Evolutionary conservation across 306 rosid species (phyloP).

Genomic region (Vigna angularis): DNA sequence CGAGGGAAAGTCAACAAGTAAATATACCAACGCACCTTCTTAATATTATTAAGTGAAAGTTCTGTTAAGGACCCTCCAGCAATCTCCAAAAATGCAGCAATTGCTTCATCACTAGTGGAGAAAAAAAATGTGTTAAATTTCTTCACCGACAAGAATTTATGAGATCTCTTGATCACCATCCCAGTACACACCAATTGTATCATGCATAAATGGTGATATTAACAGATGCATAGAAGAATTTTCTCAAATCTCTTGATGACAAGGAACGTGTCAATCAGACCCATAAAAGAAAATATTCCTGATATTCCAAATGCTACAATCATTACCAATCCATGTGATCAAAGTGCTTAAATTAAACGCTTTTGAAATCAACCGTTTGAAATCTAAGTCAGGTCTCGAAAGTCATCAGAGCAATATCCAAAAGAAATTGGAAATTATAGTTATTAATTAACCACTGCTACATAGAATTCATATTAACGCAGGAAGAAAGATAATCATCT

Average conservation of each 20-base stretch:
- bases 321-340: not conserved
- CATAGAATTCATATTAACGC: conserved; percentile 13
- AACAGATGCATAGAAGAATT: conserved; percentile 4
- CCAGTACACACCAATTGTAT: conserved; percentile 10
- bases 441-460: not conserved
- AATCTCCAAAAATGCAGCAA: conserved; percentile 81
- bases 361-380: not conserved
- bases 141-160: conserved; percentile 15
- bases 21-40: conserved; percentile 56
- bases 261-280: not conserved
- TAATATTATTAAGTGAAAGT: conserved; percentile 77
- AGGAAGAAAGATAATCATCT: conserved; percentile 25
- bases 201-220: not conserved
- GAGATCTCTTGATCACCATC: conserved; percentile 1
- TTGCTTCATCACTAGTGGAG: conserved; percentile 70
- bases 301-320: conserved; percentile 19
- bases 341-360: too few relatives aligned
- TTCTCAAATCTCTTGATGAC: conserved; percentile 27
- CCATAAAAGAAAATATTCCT: not conserved
- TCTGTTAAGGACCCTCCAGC: conserved; percentile 65
- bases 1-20: conserved; percentile 7
- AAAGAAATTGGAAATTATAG: not conserved
- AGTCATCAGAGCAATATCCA: conserved; percentile 10
- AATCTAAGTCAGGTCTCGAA: not conserved
- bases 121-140: conserved; percentile 24